A percentile compares a stretch with the other conserved stretches of the same genome.
Evolutionary conservation across 495 filamentous ascomycete species (phyloP).

Genomic region (Aspergillus egyptiacus): DNA sequence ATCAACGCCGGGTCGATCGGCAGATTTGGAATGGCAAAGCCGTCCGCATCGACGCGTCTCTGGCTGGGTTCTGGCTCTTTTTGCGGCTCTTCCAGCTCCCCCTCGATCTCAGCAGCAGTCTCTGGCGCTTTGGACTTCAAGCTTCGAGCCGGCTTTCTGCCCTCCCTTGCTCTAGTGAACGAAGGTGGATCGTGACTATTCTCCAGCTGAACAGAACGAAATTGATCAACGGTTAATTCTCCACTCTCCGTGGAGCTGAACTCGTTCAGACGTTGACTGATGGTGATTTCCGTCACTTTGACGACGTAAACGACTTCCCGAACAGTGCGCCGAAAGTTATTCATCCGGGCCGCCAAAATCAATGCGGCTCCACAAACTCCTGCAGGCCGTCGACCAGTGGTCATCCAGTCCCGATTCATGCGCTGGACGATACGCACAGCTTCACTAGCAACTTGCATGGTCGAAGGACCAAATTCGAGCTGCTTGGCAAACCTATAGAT

Average conservation of each 20-base stretch:
- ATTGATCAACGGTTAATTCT: slow-evolving; percentile 78
- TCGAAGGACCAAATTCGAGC: slow-evolving; percentile 77
- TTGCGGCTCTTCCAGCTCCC: slow-evolving; percentile 14
- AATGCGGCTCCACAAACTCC: slow-evolving; percentile 92
- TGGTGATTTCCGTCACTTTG: slow-evolving; percentile 86
- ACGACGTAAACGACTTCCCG: slow-evolving; percentile 93
- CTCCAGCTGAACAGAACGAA: slow-evolving; percentile 61
- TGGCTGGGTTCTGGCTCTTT: slow-evolving; percentile 19
- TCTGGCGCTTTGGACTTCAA: slow-evolving; percentile 38
- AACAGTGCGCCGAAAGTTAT: slow-evolving; percentile 88
- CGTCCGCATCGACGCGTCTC: slow-evolving; percentile 41
- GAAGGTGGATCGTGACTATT: slow-evolving; percentile 74
- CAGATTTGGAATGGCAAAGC: slow-evolving; percentile 43
- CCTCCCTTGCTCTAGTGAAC: slow-evolving; percentile 58
- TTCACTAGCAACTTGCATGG: slow-evolving; percentile 75
- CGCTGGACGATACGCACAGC: slow-evolving; percentile 79
- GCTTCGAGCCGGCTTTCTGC: slow-evolving; percentile 36
- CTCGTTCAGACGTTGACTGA: slow-evolving; percentile 81
- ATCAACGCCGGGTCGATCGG: slow-evolving; percentile 42
- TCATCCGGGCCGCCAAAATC: slow-evolving; percentile 91
- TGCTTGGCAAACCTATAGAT: slow-evolving; percentile 84
- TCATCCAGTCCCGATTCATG: slow-evolving; percentile 96
- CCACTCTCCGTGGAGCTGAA: slow-evolving; percentile 78
- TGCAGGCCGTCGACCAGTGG: slow-evolving; percentile 82
- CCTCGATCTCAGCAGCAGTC: slow-evolving; percentile 43